Conservation (phyloP, 768 basidiomycete species). For the Rhizopogon roseolus region DNA sequence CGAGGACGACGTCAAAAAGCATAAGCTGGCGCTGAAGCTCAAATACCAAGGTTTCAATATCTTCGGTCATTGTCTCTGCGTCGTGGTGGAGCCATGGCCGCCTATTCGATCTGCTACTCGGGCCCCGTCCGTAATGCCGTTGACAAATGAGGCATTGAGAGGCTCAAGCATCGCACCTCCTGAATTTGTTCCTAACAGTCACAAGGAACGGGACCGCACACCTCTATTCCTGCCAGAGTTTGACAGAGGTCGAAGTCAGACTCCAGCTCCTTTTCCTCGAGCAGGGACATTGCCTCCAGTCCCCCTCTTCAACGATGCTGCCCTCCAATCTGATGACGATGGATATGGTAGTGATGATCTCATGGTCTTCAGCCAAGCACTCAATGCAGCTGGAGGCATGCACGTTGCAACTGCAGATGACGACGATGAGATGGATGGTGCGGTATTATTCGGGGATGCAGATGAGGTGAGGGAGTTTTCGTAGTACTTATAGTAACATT, state of each 20-base stretch:
- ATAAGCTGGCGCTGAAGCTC: conserved; percentile 63
- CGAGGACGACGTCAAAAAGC: conserved; percentile 68
- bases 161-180: conserved; percentile 31
- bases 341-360: conserved; percentile 47
- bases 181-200: conserved; percentile 17
- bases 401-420: conserved; percentile 61
- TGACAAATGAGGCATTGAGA: conserved; percentile 18
- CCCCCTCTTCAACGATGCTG: conserved; percentile 35
- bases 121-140: conserved; percentile 25
- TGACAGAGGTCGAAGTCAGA: conserved; percentile 35
- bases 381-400: conserved; percentile 53
- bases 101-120: conserved; percentile 35
- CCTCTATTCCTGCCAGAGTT: conserved; percentile 75
- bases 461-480: conserved; percentile 67
- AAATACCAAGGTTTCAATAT: conserved; percentile 69
- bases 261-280: conserved; percentile 30
- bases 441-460: conserved; percentile 75
- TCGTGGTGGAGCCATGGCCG: conserved; percentile 83
- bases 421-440: conserved; percentile 72
- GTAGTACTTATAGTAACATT: conserved; percentile 15
- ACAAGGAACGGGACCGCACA: conserved; percentile 39
- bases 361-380: conserved; percentile 71
- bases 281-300: conserved; percentile 31
- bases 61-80: conserved; percentile 68
- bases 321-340: conserved; percentile 25